Conservation (phyloP, 495 filamentous ascomycete species). For the Polyplosphaeria fusca region DNA sequence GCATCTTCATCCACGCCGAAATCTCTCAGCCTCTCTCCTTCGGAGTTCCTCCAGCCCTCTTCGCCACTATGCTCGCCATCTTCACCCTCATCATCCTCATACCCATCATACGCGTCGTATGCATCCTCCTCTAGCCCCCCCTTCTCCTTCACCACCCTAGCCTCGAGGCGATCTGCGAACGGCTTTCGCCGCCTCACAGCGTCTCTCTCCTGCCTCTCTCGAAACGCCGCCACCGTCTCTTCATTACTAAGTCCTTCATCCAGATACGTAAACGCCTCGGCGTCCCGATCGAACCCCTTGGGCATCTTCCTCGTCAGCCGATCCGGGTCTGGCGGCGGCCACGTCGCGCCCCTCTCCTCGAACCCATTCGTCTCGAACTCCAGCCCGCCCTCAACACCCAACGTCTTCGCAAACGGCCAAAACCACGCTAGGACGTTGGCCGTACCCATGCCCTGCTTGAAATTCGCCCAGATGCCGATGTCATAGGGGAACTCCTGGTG, state of each 20-base stretch:
- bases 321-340: slow-evolving; percentile 91
- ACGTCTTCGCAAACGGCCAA: slow-evolving; percentile 59
- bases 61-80: slow-evolving; percentile 45
- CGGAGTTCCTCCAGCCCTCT: slow-evolving; percentile 74
- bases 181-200: slow-evolving; percentile 49
- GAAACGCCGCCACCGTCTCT: slow-evolving; percentile 51
- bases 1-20: slow-evolving; percentile 87
- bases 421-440: slow-evolving; percentile 58
- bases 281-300: neutral
- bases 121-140: neutral
- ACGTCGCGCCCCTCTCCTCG: slow-evolving; percentile 63
- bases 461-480: slow-evolving; percentile 78
- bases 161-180: slow-evolving; percentile 48
- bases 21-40: slow-evolving; percentile 81
- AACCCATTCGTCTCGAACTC: slow-evolving; percentile 81
- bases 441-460: slow-evolving; percentile 69
- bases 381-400: slow-evolving; percentile 56
- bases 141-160: slow-evolving; percentile 40
- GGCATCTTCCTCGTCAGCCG: slow-evolving; percentile 53
- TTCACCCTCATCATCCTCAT: slow-evolving; percentile 38
- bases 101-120: slow-evolving; percentile 19
- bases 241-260: slow-evolving; percentile 5
- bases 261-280: slow-evolving; percentile 19
- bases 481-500: slow-evolving; percentile 89
- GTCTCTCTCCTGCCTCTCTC: slow-evolving; percentile 55